phyloP scores from a whole-genome alignment of 345 rosid genomes.

The Citrus inodora region DNA sequence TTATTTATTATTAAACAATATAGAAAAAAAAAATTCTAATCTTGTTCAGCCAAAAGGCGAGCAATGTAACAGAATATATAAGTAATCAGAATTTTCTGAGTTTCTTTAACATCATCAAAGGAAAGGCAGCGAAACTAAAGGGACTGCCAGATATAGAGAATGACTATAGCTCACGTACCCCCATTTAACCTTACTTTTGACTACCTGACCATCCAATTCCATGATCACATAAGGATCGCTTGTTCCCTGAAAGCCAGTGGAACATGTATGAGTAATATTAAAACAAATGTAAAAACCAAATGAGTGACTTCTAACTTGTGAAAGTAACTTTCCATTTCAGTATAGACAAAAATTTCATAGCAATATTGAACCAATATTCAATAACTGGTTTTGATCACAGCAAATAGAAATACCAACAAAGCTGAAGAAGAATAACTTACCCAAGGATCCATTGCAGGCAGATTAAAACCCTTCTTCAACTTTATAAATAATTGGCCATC shows the following conservation, averaged over 20 bases:
- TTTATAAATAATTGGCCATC: slow-evolving; percentile 82
- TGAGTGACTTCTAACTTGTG: not conserved
- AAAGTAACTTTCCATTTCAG: not conserved
- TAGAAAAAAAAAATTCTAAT: slow-evolving; percentile 1
- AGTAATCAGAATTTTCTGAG: not conserved
- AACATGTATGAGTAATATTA: not conserved
- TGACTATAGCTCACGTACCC: slow-evolving; percentile 39
- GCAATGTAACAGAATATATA: not conserved
- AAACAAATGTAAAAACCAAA: not conserved
- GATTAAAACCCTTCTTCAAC: slow-evolving; percentile 65
- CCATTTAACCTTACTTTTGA: slow-evolving; percentile 77
- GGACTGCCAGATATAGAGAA: not conserved
- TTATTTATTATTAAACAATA: not conserved
- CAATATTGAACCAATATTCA: not conserved
- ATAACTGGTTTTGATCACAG: not conserved
- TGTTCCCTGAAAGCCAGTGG: slow-evolving; percentile 56
- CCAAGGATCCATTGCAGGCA: slow-evolving; percentile 98
- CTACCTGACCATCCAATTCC: slow-evolving; percentile 85
- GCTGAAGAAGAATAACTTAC: slow-evolving; percentile 31
- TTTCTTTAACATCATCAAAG: slow-evolving; percentile 10
- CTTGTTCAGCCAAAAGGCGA: not conserved
- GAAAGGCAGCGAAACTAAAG: not conserved
- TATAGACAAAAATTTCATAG: not conserved
- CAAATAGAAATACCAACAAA: not conserved
- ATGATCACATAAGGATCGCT: slow-evolving; percentile 85